These are phyloP conservation scores for Xylaria sp. DNA, from an alignment of 2,329 filamentous ascomycete genomes.

Conservation along the genomic window DNA sequence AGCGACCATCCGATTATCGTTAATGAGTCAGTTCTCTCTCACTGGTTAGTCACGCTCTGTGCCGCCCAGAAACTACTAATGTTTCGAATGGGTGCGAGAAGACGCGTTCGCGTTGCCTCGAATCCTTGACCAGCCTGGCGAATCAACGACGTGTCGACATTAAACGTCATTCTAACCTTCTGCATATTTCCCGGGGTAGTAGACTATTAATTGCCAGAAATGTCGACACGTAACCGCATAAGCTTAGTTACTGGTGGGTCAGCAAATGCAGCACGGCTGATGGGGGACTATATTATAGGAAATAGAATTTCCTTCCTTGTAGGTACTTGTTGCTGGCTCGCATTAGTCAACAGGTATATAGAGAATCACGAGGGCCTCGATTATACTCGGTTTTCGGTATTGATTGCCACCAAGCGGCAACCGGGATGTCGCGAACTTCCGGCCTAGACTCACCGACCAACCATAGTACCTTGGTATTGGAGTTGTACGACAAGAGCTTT, in stretches of 20 bases:
- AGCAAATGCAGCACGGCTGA: slow-evolving; percentile 7
- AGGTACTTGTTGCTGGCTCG: neutral
- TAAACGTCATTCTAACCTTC: slow-evolving; percentile 35
- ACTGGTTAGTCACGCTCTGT: slow-evolving; percentile 42
- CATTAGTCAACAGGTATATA: neutral
- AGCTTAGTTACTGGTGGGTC: neutral
- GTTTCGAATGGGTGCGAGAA: slow-evolving; percentile 47
- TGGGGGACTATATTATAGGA: neutral
- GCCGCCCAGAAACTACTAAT: slow-evolving; percentile 38
- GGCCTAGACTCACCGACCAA: neutral
- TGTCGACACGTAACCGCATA: slow-evolving; percentile 6
- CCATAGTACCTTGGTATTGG: slow-evolving; percentile 6
- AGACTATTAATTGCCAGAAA: slow-evolving; percentile 5
- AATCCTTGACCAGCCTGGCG: slow-evolving; percentile 41
- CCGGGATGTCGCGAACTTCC: neutral
- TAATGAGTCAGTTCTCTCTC: slow-evolving; percentile 36
- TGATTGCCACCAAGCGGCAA: neutral
- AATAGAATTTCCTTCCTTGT: neutral
- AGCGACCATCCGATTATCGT: slow-evolving; percentile 40
- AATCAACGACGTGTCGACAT: slow-evolving; percentile 45
- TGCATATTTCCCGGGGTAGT: slow-evolving; percentile 25
- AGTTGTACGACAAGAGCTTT: slow-evolving; percentile 13
- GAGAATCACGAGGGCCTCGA: neutral
- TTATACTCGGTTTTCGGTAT: neutral
- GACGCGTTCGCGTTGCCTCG: slow-evolving; percentile 42